These are phyloP conservation scores for Penicillium alfredii DNA, from an alignment of 495 filamentous ascomycete genomes.

Conservation along the genomic window DNA sequence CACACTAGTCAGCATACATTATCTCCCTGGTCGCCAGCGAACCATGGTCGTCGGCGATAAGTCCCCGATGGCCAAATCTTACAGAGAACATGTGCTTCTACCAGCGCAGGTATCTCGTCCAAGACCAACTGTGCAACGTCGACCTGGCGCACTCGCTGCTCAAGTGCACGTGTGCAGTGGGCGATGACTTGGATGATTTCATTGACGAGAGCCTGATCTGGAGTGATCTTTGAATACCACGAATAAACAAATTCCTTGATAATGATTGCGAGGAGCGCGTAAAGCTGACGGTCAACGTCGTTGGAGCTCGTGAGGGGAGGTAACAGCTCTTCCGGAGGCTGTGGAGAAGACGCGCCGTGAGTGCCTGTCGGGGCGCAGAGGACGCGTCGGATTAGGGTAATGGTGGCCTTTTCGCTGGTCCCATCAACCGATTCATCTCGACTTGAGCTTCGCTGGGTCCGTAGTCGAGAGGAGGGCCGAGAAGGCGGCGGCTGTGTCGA, in stretches of 20 bases:
- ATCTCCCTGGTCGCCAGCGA: slow-evolving; percentile 1
- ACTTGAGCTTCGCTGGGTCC: slow-evolving; percentile 17
- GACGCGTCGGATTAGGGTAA: slow-evolving; percentile 56
- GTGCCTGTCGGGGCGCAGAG: slow-evolving; percentile 52
- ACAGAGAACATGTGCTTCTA: slow-evolving; percentile 80
- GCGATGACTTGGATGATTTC: slow-evolving; percentile 86
- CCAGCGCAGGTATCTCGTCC: slow-evolving; percentile 79
- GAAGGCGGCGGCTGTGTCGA: slow-evolving; percentile 22
- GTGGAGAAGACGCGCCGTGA: slow-evolving; percentile 39
- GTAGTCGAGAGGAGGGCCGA: slow-evolving; percentile 32
- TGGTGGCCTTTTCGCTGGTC: slow-evolving; percentile 51
- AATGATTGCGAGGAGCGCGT: slow-evolving; percentile 83
- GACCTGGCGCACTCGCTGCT: slow-evolving; percentile 73
- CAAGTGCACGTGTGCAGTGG: slow-evolving; percentile 79
- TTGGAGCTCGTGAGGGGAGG: slow-evolving; percentile 91
- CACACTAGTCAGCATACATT: slow-evolving; percentile 7
- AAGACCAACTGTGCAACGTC: slow-evolving; percentile 78
- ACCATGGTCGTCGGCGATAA: slow-evolving; percentile 2
- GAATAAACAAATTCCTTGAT: slow-evolving; percentile 81
- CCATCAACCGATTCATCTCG: slow-evolving; percentile 32
- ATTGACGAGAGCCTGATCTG: slow-evolving; percentile 77
- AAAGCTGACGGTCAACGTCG: slow-evolving; percentile 85
- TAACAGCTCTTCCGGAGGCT: slow-evolving; percentile 68
- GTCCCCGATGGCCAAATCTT: slow-evolving; percentile 27
- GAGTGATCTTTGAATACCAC: slow-evolving; percentile 90